A percentile compares a stretch with the other conserved stretches of the same genome.
Evolutionary conservation across 2,329 filamentous ascomycete species (phyloP).

Genomic region (Alternaria atra): DNA sequence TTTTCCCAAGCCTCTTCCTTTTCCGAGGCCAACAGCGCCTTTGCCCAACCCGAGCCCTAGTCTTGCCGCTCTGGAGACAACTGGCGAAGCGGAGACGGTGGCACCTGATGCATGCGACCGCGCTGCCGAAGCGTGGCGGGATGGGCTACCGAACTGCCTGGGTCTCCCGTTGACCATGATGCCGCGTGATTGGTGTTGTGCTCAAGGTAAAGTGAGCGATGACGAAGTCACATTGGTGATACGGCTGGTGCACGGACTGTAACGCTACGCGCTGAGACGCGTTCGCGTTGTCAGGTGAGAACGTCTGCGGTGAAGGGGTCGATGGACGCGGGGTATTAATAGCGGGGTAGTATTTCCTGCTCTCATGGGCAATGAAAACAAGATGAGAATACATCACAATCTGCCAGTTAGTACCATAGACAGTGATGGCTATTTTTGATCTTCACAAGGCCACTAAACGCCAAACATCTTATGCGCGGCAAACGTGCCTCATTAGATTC

Average conservation of each 20-base stretch:
- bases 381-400: neutral
- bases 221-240: slow-evolving; percentile 1
- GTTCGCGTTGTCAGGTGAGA: slow-evolving; percentile 26
- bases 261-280: slow-evolving; percentile 21
- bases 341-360: neutral
- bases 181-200: slow-evolving; percentile 6
- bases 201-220: neutral
- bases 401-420: neutral
- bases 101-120: neutral
- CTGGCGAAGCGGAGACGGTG: neutral
- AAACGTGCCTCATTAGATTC: slow-evolving; percentile 41
- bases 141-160: slow-evolving; percentile 17
- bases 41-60: slow-evolving; percentile 33
- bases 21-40: slow-evolving; percentile 22
- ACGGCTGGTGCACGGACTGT: neutral
- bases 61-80: slow-evolving; percentile 20
- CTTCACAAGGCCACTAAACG: neutral
- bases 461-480: neutral
- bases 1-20: slow-evolving; percentile 27
- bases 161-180: slow-evolving; percentile 22
- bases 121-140: slow-evolving; percentile 19
- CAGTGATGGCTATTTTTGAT: neutral
- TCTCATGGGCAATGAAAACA: neutral
- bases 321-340: slow-evolving; percentile 9
- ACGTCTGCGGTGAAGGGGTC: neutral